These are phyloP conservation scores for Mycocentrospora acerina DNA, from an alignment of 2,329 filamentous ascomycete species.

Conservation along the genomic window DNA sequence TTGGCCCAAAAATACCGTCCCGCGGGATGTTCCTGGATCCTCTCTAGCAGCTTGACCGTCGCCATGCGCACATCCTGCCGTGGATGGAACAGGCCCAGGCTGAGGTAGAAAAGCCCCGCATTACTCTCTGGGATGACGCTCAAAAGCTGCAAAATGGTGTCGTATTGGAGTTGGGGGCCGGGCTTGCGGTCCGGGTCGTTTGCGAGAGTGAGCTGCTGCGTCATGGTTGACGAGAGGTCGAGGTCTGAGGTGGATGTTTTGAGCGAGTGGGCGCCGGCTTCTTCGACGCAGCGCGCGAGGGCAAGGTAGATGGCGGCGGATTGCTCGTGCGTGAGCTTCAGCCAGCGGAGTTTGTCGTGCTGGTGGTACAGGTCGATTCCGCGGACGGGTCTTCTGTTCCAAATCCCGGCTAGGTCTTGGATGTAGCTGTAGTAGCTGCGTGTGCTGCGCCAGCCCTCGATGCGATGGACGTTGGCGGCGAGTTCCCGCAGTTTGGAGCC, in stretches of 20 bases:
- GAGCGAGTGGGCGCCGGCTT: slow-evolving; percentile 26
- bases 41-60: slow-evolving; percentile 77
- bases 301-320: slow-evolving; percentile 84
- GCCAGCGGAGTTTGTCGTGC: slow-evolving; percentile 82
- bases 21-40: slow-evolving; percentile 82
- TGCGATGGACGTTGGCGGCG: slow-evolving; percentile 85
- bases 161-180: slow-evolving; percentile 36
- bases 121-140: slow-evolving; percentile 82
- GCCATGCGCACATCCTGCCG: slow-evolving; percentile 74
- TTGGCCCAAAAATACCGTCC: slow-evolving; percentile 90
- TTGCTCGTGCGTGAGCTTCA: slow-evolving; percentile 74
- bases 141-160: slow-evolving; percentile 62
- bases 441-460: slow-evolving; percentile 96
- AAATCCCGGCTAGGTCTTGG: slow-evolving; percentile 53
- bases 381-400: slow-evolving; percentile 62
- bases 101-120: slow-evolving; percentile 86
- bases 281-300: slow-evolving; percentile 70
- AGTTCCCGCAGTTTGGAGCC: slow-evolving; percentile 78
- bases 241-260: slow-evolving; percentile 18
- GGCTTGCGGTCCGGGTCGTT: slow-evolving; percentile 27
- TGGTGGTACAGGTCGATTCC: slow-evolving; percentile 88
- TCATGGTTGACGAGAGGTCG: slow-evolving; percentile 19
- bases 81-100: slow-evolving; percentile 88
- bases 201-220: slow-evolving; percentile 24
- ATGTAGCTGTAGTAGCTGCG: slow-evolving; percentile 95